Evolutionary conservation across 306 rosid species (phyloP).

Genomic region (Astragalus glycyphyllos): DNA sequence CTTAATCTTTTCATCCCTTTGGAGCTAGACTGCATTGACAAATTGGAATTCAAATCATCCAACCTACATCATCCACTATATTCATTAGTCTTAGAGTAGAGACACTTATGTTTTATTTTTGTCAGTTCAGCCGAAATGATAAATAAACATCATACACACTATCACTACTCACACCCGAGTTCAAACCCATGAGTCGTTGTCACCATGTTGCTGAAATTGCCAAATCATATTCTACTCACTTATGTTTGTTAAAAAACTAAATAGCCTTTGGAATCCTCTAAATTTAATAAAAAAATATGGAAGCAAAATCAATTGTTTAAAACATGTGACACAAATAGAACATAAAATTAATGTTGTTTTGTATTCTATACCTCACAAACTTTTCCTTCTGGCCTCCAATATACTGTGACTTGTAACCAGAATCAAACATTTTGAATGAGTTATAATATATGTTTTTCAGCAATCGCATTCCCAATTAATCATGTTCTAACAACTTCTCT

Average conservation of each 20-base stretch:
- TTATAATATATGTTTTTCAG: not conserved
- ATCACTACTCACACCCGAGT: too few relatives aligned
- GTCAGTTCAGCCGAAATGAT: too few relatives aligned
- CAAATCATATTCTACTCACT: too few relatives aligned
- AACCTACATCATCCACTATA: constrained; percentile 58
- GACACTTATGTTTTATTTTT: constrained; percentile 4
- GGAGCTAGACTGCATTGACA: constrained; percentile 47
- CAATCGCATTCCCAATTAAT: not conserved
- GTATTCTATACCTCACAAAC: constrained; percentile 58
- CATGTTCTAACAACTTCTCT: not conserved
- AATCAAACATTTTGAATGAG: constrained; percentile 54
- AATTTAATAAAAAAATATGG: constrained; percentile 2
- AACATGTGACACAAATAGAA: not conserved
- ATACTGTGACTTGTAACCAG: constrained; percentile 56
- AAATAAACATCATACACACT: too few relatives aligned
- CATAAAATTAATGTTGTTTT: constrained; percentile 4
- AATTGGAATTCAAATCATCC: constrained; percentile 66
- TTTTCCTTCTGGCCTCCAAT: constrained; percentile 58
- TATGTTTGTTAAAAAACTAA: constrained; percentile 6
- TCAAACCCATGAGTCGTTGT: too few relatives aligned
- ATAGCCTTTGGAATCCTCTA: not conserved
- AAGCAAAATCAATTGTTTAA: not conserved
- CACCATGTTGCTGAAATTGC: too few relatives aligned
- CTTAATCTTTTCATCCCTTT: constrained; percentile 60
- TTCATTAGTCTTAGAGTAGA: constrained; percentile 24